These are phyloP conservation scores for Fraxinus nigra DNA, from an alignment of 305 asterid species.

Conservation along the genomic window DNA sequence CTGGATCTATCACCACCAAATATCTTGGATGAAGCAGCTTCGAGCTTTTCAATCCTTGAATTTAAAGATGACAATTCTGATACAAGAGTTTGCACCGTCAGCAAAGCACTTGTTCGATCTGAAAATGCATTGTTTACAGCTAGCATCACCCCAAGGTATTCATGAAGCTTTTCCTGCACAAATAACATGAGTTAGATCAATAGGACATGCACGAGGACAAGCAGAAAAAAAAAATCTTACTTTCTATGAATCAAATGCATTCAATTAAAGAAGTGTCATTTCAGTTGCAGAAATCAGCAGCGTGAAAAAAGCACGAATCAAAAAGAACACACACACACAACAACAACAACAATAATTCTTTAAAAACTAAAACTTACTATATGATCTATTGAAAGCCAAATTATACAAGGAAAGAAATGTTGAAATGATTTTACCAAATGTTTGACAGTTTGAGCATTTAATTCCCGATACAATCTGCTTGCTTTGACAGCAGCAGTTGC, in stretches of 20 bases:
- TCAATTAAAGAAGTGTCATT: not conserved
- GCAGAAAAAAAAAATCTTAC: not conserved
- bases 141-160: slow-evolving; percentile 89
- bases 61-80: slow-evolving; percentile 74
- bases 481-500: slow-evolving; percentile 97
- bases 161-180: slow-evolving; percentile 88
- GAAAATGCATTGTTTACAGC: slow-evolving; percentile 89
- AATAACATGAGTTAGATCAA: slow-evolving; percentile 11
- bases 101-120: slow-evolving; percentile 83
- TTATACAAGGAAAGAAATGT: slow-evolving; percentile 14
- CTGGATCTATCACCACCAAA: slow-evolving; percentile 92
- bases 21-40: slow-evolving; percentile 88
- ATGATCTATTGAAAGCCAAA: slow-evolving; percentile 1
- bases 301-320: not conserved
- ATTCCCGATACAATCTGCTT: slow-evolving; percentile 87
- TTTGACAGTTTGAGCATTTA: slow-evolving; percentile 91
- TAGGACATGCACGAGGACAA: not conserved
- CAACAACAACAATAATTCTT: not conserved
- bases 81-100: slow-evolving; percentile 85
- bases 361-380: not conserved
- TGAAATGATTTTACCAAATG: slow-evolving; percentile 61
- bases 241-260: slow-evolving; percentile 11
- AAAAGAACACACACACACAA: not conserved
- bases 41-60: slow-evolving; percentile 83
- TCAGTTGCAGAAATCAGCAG: slow-evolving; percentile 16